phyloP scores from a whole-genome alignment of 306 rosid genomes.

The Luffa acutangula region DNA sequence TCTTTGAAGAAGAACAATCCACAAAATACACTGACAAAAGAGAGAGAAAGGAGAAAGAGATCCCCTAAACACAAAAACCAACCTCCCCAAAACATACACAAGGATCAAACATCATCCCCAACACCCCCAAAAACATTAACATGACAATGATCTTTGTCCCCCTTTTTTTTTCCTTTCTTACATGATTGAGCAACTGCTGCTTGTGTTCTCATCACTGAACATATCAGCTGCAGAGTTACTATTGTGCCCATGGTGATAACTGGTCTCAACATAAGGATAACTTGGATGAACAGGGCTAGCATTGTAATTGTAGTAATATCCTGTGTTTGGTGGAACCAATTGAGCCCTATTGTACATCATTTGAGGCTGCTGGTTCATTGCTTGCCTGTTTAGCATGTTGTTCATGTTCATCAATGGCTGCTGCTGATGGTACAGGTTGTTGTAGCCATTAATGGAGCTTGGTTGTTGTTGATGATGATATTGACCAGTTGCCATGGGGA shows the following conservation, averaged over 20 bases:
- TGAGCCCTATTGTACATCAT: constrained; percentile 87
- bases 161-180: constrained; percentile 10
- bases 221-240: constrained; percentile 52
- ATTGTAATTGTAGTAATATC: constrained; percentile 49
- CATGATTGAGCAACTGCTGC: constrained; percentile 74
- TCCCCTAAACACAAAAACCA: background rate
- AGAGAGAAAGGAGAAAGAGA: background rate
- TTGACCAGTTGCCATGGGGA: constrained; percentile 33
- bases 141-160: background rate
- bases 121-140: background rate
- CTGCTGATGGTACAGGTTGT: background rate
- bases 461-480: constrained; percentile 17
- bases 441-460: background rate
- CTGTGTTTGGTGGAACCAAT: constrained; percentile 53
- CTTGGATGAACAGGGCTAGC: constrained; percentile 24
- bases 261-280: background rate
- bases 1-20: background rate
- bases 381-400: constrained; percentile 53
- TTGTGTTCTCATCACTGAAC: constrained; percentile 72
- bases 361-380: constrained; percentile 53
- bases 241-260: constrained; percentile 19
- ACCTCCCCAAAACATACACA: background rate
- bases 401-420: constrained; percentile 53
- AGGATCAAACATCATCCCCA: background rate
- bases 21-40: background rate